Conservation (phyloP, 352 stramenopile species). For the Globisporangium spinosum region DNA sequence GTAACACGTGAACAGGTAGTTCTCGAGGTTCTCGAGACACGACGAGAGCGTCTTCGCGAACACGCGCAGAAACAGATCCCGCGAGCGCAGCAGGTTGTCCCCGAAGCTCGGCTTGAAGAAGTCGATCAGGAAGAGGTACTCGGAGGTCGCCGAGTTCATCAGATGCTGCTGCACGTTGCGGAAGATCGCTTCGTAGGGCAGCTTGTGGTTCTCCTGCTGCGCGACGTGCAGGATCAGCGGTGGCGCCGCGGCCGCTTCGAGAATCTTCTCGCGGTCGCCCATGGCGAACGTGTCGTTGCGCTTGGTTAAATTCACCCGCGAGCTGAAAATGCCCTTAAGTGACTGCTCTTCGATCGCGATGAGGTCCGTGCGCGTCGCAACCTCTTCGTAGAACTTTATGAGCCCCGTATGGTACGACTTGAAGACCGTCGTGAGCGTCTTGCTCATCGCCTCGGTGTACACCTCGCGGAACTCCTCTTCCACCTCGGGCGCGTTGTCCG, state of each 20-base stretch:
- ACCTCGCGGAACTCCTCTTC: conserved; percentile 94
- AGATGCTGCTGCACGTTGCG: conserved; percentile 96
- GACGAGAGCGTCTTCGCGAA: conserved; percentile 95
- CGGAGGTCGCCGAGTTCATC: conserved; percentile 96
- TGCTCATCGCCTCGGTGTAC: conserved; percentile 97
- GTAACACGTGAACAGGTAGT: conserved; percentile 97
- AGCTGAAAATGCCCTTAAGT: conserved; percentile 83
- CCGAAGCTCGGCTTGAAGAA: conserved; percentile 89
- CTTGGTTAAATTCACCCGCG: conserved; percentile 94
- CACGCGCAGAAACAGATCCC: conserved; percentile 93
- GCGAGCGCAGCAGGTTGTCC: conserved; percentile 56
- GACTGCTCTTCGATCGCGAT: conserved; percentile 95
- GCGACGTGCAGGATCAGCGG: conserved; percentile 95
- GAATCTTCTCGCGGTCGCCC: conserved; percentile 87
- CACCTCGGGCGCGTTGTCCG: conserved; percentile 89
- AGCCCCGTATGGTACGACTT: conserved; percentile 95
- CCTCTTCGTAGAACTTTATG: conserved; percentile 92
- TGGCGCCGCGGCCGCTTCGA: conserved; percentile 72
- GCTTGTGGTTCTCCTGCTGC: conserved; percentile 86
- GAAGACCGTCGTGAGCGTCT: conserved; percentile 94
- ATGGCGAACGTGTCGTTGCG: conserved; percentile 94
- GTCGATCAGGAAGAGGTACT: conserved; percentile 96
- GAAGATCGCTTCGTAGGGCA: conserved; percentile 97
- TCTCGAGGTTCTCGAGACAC: conserved; percentile 97
- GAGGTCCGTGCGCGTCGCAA: conserved; percentile 91